Conservation (phyloP, 2,329 filamentous ascomycete species). For the Fusarium sp. region DNA sequence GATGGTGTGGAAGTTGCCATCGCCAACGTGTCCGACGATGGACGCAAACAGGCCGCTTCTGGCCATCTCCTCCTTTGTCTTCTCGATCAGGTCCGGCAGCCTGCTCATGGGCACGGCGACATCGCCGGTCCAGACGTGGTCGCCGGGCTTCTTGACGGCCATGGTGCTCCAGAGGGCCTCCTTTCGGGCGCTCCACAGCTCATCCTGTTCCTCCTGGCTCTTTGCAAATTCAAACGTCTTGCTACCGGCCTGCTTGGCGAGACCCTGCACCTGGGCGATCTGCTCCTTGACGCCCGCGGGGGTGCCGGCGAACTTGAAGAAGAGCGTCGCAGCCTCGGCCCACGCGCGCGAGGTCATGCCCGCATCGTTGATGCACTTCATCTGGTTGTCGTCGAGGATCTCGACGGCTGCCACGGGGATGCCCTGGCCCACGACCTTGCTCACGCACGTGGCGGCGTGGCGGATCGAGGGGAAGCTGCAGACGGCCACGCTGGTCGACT, state of each 20-base stretch:
- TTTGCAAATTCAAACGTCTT: slow-evolving; percentile 82
- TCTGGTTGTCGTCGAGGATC: slow-evolving; percentile 91
- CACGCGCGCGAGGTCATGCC: slow-evolving; percentile 74
- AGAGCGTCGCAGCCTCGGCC: slow-evolving; percentile 79
- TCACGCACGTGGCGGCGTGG: slow-evolving; percentile 81
- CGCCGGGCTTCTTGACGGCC: slow-evolving; percentile 71
- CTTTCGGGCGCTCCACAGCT: slow-evolving; percentile 86
- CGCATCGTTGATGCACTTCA: slow-evolving; percentile 74
- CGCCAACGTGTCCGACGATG: slow-evolving; percentile 78
- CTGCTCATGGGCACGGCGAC: slow-evolving; percentile 84
- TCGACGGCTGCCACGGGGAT: slow-evolving; percentile 92
- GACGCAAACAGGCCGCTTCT: slow-evolving; percentile 58
- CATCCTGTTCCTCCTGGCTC: slow-evolving; percentile 74
- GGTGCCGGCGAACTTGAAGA: slow-evolving; percentile 86
- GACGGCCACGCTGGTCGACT: slow-evolving; percentile 83
- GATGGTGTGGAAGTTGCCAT: slow-evolving; percentile 81
- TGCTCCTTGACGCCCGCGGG: slow-evolving; percentile 80
- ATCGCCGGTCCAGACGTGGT: slow-evolving; percentile 86
- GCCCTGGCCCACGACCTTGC: slow-evolving; percentile 80
- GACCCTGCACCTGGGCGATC: slow-evolving; percentile 71
- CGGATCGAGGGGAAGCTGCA: slow-evolving; percentile 69
- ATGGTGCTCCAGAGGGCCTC: slow-evolving; percentile 86
- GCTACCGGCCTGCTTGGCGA: slow-evolving; percentile 71
- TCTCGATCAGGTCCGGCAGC: slow-evolving; percentile 79
- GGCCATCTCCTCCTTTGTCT: slow-evolving; percentile 65